Evolutionary conservation across 1,139 yeast species (phyloP).

Genomic region (Candida tropicalis): DNA sequence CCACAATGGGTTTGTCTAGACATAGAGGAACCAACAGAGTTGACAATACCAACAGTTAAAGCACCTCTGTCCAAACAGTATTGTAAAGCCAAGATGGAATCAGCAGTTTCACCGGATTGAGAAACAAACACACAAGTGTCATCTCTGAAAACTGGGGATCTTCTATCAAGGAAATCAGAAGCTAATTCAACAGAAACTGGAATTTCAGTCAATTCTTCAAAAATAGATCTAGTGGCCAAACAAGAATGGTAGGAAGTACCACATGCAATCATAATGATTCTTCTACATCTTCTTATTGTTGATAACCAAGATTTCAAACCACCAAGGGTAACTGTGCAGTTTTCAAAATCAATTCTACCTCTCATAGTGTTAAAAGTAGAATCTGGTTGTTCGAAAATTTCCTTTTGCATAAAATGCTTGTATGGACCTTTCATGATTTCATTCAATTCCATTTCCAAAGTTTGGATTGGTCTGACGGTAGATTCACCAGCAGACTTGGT

Average conservation of each 20-base stretch:
- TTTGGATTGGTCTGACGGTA: constrained; percentile 92
- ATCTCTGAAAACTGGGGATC: constrained; percentile 95
- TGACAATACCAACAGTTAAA: constrained; percentile 92
- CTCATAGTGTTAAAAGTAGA: constrained; percentile 98
- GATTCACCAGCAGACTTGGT: constrained; percentile 89
- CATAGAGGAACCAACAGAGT: constrained; percentile 92
- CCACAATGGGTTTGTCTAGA: constrained; percentile 98
- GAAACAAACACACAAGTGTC: constrained; percentile 98
- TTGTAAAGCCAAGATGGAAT: constrained; percentile 93
- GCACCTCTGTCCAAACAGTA: constrained; percentile 98
- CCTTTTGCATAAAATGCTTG: constrained; percentile 98
- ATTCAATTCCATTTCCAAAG: constrained; percentile 94
- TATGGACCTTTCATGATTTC: constrained; percentile 98
- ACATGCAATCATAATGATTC: constrained; percentile 98
- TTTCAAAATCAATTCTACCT: constrained; percentile 95
- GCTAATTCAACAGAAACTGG: constrained; percentile 97
- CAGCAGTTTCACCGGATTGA: constrained; percentile 99
- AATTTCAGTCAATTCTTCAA: constrained; percentile 95
- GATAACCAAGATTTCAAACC: constrained; percentile 86
- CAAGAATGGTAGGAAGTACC: constrained; percentile 99
- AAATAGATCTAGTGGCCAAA: constrained; percentile 92
- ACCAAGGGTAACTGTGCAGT: constrained; percentile 77
- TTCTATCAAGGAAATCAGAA: constrained; percentile 94
- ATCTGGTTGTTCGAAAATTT: constrained; percentile 98
- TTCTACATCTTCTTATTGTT: constrained; percentile 90